These are phyloP conservation scores for Chalciporus sphaerocephalus DNA, from an alignment of 768 basidiomycete genomes.

Conservation along the genomic window DNA sequence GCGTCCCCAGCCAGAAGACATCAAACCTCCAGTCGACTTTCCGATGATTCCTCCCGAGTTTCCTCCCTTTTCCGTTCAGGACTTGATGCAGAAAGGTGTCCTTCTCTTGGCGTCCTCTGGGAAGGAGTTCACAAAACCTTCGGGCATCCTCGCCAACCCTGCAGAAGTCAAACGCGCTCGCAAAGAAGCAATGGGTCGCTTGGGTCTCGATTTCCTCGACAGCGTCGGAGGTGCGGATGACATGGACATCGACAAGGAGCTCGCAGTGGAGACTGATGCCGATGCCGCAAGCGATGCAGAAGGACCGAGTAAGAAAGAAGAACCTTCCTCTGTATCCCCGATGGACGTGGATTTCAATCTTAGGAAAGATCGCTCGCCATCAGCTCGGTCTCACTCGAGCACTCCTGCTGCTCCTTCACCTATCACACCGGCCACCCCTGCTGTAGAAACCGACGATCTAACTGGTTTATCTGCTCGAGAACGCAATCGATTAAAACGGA, in stretches of 20 bases:
- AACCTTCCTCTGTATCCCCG: slow-evolving; percentile 36
- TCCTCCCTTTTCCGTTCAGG: slow-evolving; percentile 70
- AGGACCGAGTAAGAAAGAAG: slow-evolving; percentile 36
- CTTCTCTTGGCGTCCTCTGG: slow-evolving; percentile 89
- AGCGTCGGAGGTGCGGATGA: slow-evolving; percentile 66
- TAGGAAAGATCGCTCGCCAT: slow-evolving; percentile 38
- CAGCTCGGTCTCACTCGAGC: slow-evolving; percentile 41
- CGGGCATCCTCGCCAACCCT: slow-evolving; percentile 65
- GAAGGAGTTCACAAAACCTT: slow-evolving; percentile 79
- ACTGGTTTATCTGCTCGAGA: slow-evolving; percentile 82
- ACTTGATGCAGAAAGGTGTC: slow-evolving; percentile 70
- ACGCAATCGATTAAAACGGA: slow-evolving; percentile 89
- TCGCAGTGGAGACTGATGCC: slow-evolving; percentile 52
- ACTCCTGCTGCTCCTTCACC: slow-evolving; percentile 49
- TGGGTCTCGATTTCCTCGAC: slow-evolving; percentile 85
- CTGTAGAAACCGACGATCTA: slow-evolving; percentile 40
- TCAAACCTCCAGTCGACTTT: slow-evolving; percentile 25
- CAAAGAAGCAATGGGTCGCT: slow-evolving; percentile 81
- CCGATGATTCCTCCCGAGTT: slow-evolving; percentile 49
- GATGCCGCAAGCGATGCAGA: slow-evolving; percentile 46
- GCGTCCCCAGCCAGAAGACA: slow-evolving; percentile 37
- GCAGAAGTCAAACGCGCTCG: slow-evolving; percentile 83
- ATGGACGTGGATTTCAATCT: slow-evolving; percentile 43
- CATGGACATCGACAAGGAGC: slow-evolving; percentile 83
- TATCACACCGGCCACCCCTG: slow-evolving; percentile 36